Base-by-base conservation (phyloP, 306 rosid genomes). In the Prunus davidiana region DNA sequence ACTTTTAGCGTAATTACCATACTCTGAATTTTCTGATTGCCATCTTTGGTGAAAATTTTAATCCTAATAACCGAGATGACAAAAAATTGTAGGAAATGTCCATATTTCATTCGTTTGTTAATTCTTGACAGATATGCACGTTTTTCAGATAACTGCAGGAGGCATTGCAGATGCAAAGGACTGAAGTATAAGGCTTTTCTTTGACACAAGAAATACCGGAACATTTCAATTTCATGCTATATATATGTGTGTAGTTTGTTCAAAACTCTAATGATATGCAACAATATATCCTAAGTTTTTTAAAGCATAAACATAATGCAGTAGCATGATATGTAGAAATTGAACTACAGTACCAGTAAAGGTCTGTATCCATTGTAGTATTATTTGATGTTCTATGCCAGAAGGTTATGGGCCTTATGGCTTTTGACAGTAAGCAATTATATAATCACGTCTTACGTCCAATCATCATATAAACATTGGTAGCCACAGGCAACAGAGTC, bases 91-190 rank as follows among this genome's bases (percentile, higher is more conserved):
- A 63, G 30, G 64, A 32, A 62, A 27, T 20, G 38, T 60, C 34
- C 27, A 72, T 38, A 19, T 64, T 51, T 79, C 77, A 50, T 73
- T 55, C 43, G 60, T 71, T 38, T 41, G 78, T 82, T 89, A 72
- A 38, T 65, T 47, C 92, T 88, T 91, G 86, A 91, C 92, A 56
- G 52, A 51, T 52, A 24, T 3, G 54, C 65, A 91, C 97, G 80
- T 90, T 54, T 95, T 92, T 81, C 98, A 95, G 97, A 95, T 95
- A 82, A 92, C 98, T 64, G 78, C 88, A 34, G 97, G 97, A 54
- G 98, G 97, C 68, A 89, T 89, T 80, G 93, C 96, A 32, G 98
- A 95, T 69, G 98, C 96, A 14, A 90, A 90, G 87, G 98, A 95
- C 83, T 92, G 75, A 83, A 20, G 77, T 55, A 52, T 2, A 55